Evolutionary conservation across 768 basidiomycete genomes (phyloP).

Genomic region (Phlebiopsis flavidoalba): DNA sequence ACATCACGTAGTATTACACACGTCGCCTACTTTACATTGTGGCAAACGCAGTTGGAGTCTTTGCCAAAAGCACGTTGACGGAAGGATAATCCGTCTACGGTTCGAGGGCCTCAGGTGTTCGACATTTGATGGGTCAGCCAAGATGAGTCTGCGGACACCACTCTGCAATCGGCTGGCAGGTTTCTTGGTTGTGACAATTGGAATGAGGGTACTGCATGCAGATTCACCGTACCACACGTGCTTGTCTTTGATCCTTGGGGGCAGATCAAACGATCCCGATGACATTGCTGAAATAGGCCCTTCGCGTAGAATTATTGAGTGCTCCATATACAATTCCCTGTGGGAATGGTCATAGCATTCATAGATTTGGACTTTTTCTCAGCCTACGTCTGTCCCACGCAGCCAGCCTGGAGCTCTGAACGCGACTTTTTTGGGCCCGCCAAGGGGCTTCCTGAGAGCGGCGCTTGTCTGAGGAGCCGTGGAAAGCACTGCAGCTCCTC

Average conservation of each 20-base stretch:
- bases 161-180: slow-evolving; percentile 32
- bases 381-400: not conserved
- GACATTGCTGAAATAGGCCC: not conserved
- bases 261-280: not conserved
- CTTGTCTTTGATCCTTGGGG: not conserved
- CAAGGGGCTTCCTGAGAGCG: not conserved
- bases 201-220: too few relatives aligned
- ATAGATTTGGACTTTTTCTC: not conserved
- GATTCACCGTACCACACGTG: not conserved
- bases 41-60: slow-evolving; percentile 19
- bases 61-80: slow-evolving; percentile 50
- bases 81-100: slow-evolving; percentile 16
- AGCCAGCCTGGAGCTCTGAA: not conserved
- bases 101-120: slow-evolving; percentile 27
- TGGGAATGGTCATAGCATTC: not conserved
- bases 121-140: slow-evolving; percentile 52
- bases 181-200: too few relatives aligned
- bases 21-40: slow-evolving; percentile 43
- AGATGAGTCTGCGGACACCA: slow-evolving; percentile 36
- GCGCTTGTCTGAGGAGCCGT: not conserved
- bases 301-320: not conserved
- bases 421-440: not conserved
- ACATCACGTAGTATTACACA: slow-evolving; percentile 24
- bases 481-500: not conserved
- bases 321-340: not conserved